Evolutionary conservation across 2,329 filamentous ascomycete genomes (phyloP).

Genomic region (Elsinoe fawcettii): DNA sequence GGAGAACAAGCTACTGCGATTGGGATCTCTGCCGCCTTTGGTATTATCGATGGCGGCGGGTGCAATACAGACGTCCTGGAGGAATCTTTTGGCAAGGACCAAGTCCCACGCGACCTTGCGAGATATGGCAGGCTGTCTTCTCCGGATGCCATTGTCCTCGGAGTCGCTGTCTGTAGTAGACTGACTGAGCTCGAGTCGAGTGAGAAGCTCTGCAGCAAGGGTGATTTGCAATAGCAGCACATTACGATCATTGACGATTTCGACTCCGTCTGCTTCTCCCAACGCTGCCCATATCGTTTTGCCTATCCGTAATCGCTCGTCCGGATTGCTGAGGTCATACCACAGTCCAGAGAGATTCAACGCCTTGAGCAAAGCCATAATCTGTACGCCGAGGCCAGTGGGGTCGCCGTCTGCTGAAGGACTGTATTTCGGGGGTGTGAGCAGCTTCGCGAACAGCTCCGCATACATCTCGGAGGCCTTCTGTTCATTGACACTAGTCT

Average conservation of each 20-base stretch:
- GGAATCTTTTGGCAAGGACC: constrained; percentile 44
- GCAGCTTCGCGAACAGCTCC: constrained; percentile 23
- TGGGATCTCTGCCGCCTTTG: constrained; percentile 3
- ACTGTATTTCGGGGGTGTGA: constrained; percentile 19
- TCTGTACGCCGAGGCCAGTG: constrained; percentile 36
- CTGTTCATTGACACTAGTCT: constrained; percentile 17
- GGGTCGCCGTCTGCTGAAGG: constrained; percentile 9
- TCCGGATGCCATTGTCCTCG: constrained; percentile 30
- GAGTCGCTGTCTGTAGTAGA: constrained; percentile 31
- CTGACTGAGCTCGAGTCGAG: constrained; percentile 39
- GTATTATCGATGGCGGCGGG: constrained; percentile 21
- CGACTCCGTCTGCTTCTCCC: constrained; percentile 24
- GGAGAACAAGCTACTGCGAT: constrained; percentile 24
- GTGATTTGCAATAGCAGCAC: constrained; percentile 49
- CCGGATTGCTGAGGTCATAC: constrained; percentile 40
- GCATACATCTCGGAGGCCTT: constrained; percentile 24
- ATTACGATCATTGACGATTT: constrained; percentile 39
- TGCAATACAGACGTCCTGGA: constrained; percentile 43
- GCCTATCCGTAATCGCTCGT: constrained; percentile 40
- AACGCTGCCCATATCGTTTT: constrained; percentile 39
- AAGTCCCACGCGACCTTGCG: constrained; percentile 51
- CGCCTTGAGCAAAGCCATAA: constrained; percentile 37
- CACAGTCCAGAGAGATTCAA: constrained; percentile 39
- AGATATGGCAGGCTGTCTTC: constrained; percentile 34
- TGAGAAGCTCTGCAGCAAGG: constrained; percentile 46